Evolutionary conservation across 352 stramenopile species (phyloP), one percentile per base, ranked within the genome.

Genomic region (Poterioochromonas sp.): DNA sequence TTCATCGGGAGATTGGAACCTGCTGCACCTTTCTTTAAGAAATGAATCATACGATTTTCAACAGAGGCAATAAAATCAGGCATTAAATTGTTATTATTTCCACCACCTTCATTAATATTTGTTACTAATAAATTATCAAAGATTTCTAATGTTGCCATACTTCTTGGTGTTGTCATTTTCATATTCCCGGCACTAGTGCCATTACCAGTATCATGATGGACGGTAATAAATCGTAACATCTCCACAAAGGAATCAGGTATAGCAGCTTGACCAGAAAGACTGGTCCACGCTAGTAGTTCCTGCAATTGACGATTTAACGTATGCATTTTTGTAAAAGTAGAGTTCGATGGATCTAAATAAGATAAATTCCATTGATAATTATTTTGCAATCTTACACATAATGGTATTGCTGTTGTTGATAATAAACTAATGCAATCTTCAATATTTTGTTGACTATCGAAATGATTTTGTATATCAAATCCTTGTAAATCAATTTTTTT

Each of bases 221-320:
- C n/a, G n/a, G n/a, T n/a, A n/a, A n/a, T n/a, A n/a, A n/a, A n/a
- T n/a, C n/a, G n/a, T n/a, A n/a, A n/a, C n/a, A n/a, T 47, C 12
- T 44, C 32, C 11, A 29, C 12, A n/a, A 71, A 71, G 11, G 18
- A 32, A 3, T 47, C 15, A 44, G 32, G 15, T 3, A 71, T 18
- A 47, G 8, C 5, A 71, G 8, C 26, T 71, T 71, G 62, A 43
- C 32, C 32, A n/a, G 39, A 5, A 47, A 71, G 32, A 12, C 20
- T 44, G 5, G 62, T 71, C 62, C 62, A 71, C 1, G 62, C 5
- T 8, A 71, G 34, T n/a, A 71, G 41, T n/a, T 71, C 62, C 26
- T 71, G 62, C 32, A 71, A n/a, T n/a, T 71, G 62, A 44, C 62
- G 62, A 47, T 40, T 71, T n/a, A 71, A 71, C 11, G 62, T 71